Evolutionary conservation across 2,329 filamentous ascomycete genomes (phyloP).

Genomic region (Cytospora leucostoma): DNA sequence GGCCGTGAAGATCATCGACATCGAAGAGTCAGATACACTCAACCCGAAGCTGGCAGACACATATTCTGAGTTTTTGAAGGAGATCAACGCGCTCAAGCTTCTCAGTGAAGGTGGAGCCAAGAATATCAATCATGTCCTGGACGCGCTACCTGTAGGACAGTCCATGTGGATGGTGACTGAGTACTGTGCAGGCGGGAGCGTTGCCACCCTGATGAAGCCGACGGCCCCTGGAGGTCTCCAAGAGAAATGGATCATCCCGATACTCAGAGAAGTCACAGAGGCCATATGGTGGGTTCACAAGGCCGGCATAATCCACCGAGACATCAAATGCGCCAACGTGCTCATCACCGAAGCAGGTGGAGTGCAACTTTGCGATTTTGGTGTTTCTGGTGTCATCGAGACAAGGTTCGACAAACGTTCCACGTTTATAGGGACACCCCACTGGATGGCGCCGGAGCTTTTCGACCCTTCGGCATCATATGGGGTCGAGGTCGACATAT

Average conservation of each 20-base stretch:
- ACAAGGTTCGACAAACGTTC: constrained; percentile 74
- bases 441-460: constrained; percentile 86
- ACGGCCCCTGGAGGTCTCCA: constrained; percentile 65
- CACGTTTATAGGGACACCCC: constrained; percentile 78
- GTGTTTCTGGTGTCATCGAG: constrained; percentile 77
- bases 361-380: constrained; percentile 83
- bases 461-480: constrained; percentile 66
- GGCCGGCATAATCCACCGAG: constrained; percentile 69
- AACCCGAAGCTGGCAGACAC: constrained; percentile 67
- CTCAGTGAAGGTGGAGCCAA: constrained; percentile 72
- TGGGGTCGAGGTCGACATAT: constrained; percentile 76
- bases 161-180: constrained; percentile 88
- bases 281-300: constrained; percentile 69
- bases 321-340: constrained; percentile 78
- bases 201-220: constrained; percentile 72
- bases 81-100: constrained; percentile 69
- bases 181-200: constrained; percentile 82
- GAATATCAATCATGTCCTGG: constrained; percentile 81
- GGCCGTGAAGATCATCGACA: constrained; percentile 81
- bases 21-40: constrained; percentile 72
- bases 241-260: constrained; percentile 70
- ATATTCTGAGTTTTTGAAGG: constrained; percentile 69
- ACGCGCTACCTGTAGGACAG: constrained; percentile 74
- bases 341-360: constrained; percentile 74
- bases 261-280: constrained; percentile 66